Base-by-base conservation (phyloP, 2,329 filamentous ascomycete species). In the Monosporascus sp. region DNA sequence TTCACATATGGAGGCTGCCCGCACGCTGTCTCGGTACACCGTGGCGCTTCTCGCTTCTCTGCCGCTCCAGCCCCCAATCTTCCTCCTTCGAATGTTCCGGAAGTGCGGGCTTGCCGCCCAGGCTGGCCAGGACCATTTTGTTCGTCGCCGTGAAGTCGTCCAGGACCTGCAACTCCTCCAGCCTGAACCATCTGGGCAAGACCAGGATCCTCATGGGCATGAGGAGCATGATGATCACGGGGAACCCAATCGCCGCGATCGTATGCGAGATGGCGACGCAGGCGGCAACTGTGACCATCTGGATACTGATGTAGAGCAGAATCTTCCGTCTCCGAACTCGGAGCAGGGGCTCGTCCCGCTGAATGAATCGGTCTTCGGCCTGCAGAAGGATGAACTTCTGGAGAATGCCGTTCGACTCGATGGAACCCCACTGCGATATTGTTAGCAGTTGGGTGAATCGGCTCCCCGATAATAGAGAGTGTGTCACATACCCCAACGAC, bases 191-290 rank as follows among this genome's bases (percentile, higher is more conserved):
- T 17, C 68, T 60, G 1, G 80, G 80, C 57, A 84, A 65, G 0
- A 78, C 51, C 51, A 73, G 70, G 55, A 75, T 78, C 3, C 80
- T 68, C 31, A 82, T 60, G 0, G 81, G 81, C 7, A 85, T 82
- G 19, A 84, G 70, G 4, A 77, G 64, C 19, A 80, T 71, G 54
- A 84, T 82, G 50, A 84, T 73, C 16, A 84, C 73, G 0, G 81
- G 81, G 56, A 84, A 84, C 0, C 79, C 76, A 31, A 84, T 81
- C 0, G 80, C 81, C 0, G 78, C 81, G 24, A 84, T 78, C 0
- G 81, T 84, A 63, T 84, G 79, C 2, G 79, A 81, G 50, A 84
- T 79, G 0, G 78, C 81, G 14, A 85, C 79, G 3, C 76, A 79
- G 7, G 75, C 74, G 1, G 72, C 74, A 20, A 84, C 80, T 2